phyloP scores from a whole-genome alignment of 768 basidiomycete genomes.

The Leccinum olivaceopallidum region DNA sequence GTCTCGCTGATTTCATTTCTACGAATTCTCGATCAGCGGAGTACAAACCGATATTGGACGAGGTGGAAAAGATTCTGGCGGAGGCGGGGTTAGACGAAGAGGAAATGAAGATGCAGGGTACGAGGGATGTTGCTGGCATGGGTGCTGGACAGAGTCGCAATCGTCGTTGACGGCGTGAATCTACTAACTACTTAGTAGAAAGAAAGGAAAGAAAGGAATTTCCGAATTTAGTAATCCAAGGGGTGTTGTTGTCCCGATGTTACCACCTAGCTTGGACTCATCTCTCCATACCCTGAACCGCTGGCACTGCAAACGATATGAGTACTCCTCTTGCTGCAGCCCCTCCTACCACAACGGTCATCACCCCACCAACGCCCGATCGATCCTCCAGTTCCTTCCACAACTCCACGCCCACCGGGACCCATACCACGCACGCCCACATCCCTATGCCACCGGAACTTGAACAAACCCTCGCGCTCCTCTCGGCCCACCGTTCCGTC shows the following conservation, averaged over 20 bases:
- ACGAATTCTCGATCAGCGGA: constrained; percentile 42
- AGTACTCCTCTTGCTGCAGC: constrained; percentile 13
- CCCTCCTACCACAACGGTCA: background rate
- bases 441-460: constrained; percentile 68
- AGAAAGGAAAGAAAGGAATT: no score
- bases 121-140: constrained; percentile 37
- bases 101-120: constrained; percentile 66
- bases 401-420: constrained; percentile 11
- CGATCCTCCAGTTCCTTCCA: constrained; percentile 3
- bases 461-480: constrained; percentile 71
- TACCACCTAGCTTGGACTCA: no score
- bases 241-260: no score
- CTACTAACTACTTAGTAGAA: no score
- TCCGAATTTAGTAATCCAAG: no score
- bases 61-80: constrained; percentile 79
- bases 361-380: constrained; percentile 3
- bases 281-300: no score
- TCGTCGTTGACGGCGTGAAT: constrained; percentile 30
- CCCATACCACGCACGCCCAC: constrained; percentile 14
- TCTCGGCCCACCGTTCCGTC: constrained; percentile 82
- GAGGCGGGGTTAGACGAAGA: constrained; percentile 87
- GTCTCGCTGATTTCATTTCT: background rate
- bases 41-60: constrained; percentile 80
- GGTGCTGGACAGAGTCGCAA: constrained; percentile 54
- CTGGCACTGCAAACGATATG: background rate